These are phyloP conservation scores for Paraphoma chrysanthemicola DNA, from an alignment of 2,329 filamentous ascomycete genomes.

Conservation along the genomic window DNA sequence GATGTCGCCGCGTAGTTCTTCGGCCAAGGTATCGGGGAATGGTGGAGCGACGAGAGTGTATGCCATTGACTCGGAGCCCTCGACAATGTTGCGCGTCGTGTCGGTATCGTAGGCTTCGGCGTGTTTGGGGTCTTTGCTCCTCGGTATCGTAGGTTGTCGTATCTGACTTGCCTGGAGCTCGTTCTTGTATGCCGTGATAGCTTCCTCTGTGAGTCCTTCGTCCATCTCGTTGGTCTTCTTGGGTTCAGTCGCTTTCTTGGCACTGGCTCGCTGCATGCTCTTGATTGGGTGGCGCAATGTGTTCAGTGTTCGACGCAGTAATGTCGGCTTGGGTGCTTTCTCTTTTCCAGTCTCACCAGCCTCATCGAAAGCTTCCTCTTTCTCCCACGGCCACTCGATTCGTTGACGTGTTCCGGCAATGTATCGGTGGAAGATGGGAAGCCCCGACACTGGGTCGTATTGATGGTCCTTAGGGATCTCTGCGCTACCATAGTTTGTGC, in stretches of 20 bases:
- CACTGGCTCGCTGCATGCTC: constrained; percentile 3
- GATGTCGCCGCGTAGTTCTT: constrained; percentile 79
- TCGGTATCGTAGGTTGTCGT: constrained; percentile 12
- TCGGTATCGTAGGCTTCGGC: constrained; percentile 60
- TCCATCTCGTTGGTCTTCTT: background rate
- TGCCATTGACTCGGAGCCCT: constrained; percentile 63
- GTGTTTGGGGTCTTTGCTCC: constrained; percentile 14
- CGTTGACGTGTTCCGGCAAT: constrained; percentile 42
- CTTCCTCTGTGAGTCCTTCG: background rate
- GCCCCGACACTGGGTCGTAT: constrained; percentile 36
- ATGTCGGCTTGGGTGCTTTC: constrained; percentile 15
- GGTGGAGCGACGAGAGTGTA: constrained; percentile 79
- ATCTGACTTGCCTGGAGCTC: constrained; percentile 6
- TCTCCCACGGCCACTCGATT: constrained; percentile 44
- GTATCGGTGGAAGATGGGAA: constrained; percentile 43
- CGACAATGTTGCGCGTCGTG: constrained; percentile 77
- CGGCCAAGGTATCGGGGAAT: constrained; percentile 78
- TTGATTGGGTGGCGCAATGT: constrained; percentile 26
- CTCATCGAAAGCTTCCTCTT: constrained; percentile 13
- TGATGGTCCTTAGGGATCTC: constrained; percentile 38
- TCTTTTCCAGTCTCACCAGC: constrained; percentile 8
- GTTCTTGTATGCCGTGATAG: constrained; percentile 1
- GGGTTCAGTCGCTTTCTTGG: constrained; percentile 8
- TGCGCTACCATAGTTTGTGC: constrained; percentile 31
- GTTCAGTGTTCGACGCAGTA: constrained; percentile 17